These are phyloP conservation scores for Raphanus raphanistrum DNA, from an alignment of 345 rosid genomes.

Conservation along the genomic window DNA sequence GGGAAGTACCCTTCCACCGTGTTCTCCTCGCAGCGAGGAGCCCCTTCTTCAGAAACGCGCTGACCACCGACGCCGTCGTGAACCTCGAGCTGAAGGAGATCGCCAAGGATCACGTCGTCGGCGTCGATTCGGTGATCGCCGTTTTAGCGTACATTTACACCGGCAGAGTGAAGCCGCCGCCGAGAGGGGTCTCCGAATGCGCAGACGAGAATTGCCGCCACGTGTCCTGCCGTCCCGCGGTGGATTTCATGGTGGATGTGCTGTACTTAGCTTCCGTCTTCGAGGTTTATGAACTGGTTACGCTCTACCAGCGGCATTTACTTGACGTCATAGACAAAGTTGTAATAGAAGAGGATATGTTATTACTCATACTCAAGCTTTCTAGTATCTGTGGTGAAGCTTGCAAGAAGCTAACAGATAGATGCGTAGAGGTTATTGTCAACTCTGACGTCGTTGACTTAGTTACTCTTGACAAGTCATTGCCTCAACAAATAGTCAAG, in stretches of 20 bases:
- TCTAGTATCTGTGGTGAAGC: constrained; percentile 54
- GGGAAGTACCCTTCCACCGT: neutral
- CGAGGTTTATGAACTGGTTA: constrained; percentile 58
- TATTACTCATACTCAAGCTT: constrained; percentile 56
- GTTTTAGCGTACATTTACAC: constrained; percentile 67
- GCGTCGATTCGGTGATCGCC: constrained; percentile 55
- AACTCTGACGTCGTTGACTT: constrained; percentile 58
- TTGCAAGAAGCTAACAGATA: constrained; percentile 51
- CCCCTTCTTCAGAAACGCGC: constrained; percentile 50
- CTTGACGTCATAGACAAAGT: constrained; percentile 60
- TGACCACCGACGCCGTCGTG: constrained; percentile 38
- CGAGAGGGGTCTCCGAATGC: constrained; percentile 56
- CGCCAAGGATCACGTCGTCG: constrained; percentile 55
- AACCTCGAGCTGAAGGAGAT: constrained; percentile 62
- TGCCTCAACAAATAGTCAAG: constrained; percentile 52
- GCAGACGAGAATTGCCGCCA: constrained; percentile 75
- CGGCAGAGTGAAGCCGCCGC: constrained; percentile 62
- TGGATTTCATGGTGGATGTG: constrained; percentile 66
- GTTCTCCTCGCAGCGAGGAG: constrained; percentile 62
- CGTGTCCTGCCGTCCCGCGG: constrained; percentile 50
- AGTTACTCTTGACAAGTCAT: constrained; percentile 64
- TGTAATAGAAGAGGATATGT: constrained; percentile 55
- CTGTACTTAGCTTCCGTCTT: constrained; percentile 65
- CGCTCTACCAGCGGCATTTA: constrained; percentile 71
- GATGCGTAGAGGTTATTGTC: constrained; percentile 54